Base-by-base conservation (phyloP, 2,329 filamentous ascomycete genomes). In the Aspergillus fischeri region DNA sequence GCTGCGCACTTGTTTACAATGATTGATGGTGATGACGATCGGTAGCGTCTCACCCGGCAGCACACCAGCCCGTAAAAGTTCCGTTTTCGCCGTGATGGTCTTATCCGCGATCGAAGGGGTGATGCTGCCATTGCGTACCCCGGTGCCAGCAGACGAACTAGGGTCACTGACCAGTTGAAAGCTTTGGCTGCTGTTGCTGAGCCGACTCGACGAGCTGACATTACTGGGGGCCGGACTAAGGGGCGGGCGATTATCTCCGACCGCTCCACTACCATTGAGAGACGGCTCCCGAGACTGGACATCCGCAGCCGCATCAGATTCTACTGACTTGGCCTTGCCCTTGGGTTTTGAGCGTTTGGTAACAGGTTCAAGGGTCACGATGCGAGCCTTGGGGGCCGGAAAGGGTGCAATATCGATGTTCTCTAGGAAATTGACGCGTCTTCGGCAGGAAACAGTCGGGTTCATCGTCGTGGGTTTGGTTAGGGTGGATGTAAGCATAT, bases 1-100 rank as follows among this genome's bases (percentile, higher is more conserved):
- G 70, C 92, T 97, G 77, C 93, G 91, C 68, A 97, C 85, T 57
- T 87, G 84, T 73, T 95, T 96, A 58, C 89, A 93, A 71, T 97
- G 94, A 62, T 91, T 88, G 58, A 99, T 87, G 0, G 83, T 86
- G 53, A 97, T 87, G 66, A 85, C 88, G 54, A 97, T 83, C 0
- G 90, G 86, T 47, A 97, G 80, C 25, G 84, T 84, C 65, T 97
- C 94, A 17, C 94, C 94, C 0, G 92, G 87, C 14, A 97, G 79
- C 69, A 89, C 95, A 20, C 92, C 94, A 11, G 90, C 89, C 69
- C 88, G 90, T 32, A 90, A 78, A 24, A 96, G 79, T 70, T 96
- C 91, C 53, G 96, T 86, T 0, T 87, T 93, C 2, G 92, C 90
- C 2, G 89, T 95, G 55, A 97, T 96, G 11, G 88, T 93, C 63